Conservation (phyloP, 2,329 filamentous ascomycete species). For the Eurotiales sp. region DNA sequence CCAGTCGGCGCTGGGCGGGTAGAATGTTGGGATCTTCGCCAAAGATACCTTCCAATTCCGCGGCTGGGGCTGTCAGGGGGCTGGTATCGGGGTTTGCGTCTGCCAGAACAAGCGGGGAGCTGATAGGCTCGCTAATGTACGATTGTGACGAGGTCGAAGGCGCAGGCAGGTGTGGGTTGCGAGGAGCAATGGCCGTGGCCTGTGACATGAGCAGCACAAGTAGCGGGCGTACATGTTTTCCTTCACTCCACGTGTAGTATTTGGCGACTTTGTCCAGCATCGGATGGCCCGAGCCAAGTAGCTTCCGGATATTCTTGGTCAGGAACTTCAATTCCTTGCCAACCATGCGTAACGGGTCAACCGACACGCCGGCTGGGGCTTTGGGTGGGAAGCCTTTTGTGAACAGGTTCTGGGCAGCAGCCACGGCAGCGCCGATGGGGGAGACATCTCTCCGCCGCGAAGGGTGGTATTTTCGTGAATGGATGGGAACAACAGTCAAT, state of each 20-base stretch:
- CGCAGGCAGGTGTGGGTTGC: slow-evolving; percentile 40
- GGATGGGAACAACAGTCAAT: slow-evolving; percentile 20
- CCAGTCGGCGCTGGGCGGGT: slow-evolving; percentile 85
- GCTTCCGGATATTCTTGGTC: slow-evolving; percentile 85
- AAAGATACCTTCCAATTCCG: slow-evolving; percentile 34
- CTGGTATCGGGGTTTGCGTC: slow-evolving; percentile 73
- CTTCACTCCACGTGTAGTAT: slow-evolving; percentile 95
- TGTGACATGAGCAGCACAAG: slow-evolving; percentile 95
- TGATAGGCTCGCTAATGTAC: slow-evolving; percentile 59
- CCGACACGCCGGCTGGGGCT: slow-evolving; percentile 56
- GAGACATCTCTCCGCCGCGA: slow-evolving; percentile 37
- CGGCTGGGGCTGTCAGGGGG: slow-evolving; percentile 49
- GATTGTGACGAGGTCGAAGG: slow-evolving; percentile 3
- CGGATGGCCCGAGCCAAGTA: slow-evolving; percentile 92
- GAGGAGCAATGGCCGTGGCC: slow-evolving; percentile 80
- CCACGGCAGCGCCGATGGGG: slow-evolving; percentile 44
- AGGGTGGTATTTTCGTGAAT: slow-evolving; percentile 38
- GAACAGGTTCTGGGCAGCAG: slow-evolving; percentile 51
- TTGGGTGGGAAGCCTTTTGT: slow-evolving; percentile 39
- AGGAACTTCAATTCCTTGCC: slow-evolving; percentile 96
- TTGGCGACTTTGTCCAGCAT: slow-evolving; percentile 93
- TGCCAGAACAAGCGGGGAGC: slow-evolving; percentile 60
- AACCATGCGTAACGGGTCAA: slow-evolving; percentile 85
- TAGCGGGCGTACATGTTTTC: slow-evolving; percentile 92
- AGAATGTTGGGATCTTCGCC: slow-evolving; percentile 62